phyloP scores from a whole-genome alignment of 192 early-diverging fungal genomes.

The Coemansia sp. region DNA sequence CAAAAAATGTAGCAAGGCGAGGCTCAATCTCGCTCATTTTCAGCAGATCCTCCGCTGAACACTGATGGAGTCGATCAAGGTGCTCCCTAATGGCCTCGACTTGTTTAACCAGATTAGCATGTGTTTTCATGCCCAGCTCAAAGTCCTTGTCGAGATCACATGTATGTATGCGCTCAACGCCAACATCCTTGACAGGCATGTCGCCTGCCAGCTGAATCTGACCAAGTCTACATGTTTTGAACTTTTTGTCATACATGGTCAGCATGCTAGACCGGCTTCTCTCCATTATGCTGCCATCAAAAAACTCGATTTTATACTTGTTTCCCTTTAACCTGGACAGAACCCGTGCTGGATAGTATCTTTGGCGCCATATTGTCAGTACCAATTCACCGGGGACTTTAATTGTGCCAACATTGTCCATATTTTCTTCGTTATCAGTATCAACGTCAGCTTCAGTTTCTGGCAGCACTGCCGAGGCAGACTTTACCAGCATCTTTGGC shows the following conservation, averaged over 20 bases:
- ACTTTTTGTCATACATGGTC: conserved; percentile 41
- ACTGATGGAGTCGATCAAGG: conserved; percentile 34
- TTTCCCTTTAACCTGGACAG: conserved; percentile 9
- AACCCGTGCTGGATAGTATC: conserved; percentile 46
- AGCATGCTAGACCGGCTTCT: conserved; percentile 22
- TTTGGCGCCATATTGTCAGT: conserved; percentile 27
- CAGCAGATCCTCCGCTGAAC: conserved; percentile 16
- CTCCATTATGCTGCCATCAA: conserved; percentile 24
- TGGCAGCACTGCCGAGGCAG: conserved; percentile 24
- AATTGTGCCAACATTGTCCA: conserved; percentile 16
- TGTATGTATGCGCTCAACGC: background rate
- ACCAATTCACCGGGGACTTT: conserved; percentile 45
- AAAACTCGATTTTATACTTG: conserved; percentile 32
- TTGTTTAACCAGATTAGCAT: conserved; percentile 15
- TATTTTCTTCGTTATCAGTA: conserved; percentile 7
- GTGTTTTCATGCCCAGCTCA: conserved; percentile 22
- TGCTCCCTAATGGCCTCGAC: conserved; percentile 14
- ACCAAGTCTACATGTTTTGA: conserved; percentile 39
- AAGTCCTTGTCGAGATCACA: conserved; percentile 26
- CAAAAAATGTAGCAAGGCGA: conserved; percentile 34
- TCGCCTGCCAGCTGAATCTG: conserved; percentile 38
- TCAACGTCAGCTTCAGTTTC: background rate
- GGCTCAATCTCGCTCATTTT: conserved; percentile 20
- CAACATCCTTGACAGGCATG: conserved; percentile 12
- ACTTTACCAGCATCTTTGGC: conserved; percentile 15